These are phyloP conservation scores for Neostapfia colusana DNA, from an alignment of 176 grass and related monocot genomes.

Conservation along the genomic window DNA sequence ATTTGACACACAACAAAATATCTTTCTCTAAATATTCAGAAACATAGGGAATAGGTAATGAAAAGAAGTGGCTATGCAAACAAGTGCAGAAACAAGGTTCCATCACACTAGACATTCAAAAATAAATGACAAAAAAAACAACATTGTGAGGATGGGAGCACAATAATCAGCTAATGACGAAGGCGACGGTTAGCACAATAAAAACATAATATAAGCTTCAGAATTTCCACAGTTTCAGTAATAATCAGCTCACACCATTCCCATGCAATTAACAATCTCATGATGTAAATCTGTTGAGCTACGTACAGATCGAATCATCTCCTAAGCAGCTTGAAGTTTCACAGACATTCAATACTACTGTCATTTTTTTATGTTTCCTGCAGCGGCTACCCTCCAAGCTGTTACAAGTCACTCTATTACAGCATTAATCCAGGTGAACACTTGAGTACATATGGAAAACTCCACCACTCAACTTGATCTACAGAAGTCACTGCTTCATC, in stretches of 20 bases:
- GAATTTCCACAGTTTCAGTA: not conserved
- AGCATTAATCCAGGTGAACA: not conserved
- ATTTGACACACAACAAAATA: not conserved
- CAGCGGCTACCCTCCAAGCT: not conserved
- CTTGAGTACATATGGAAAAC: not conserved
- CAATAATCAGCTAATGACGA: no score
- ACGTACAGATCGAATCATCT: not conserved
- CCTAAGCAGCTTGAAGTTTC: constrained; percentile 11
- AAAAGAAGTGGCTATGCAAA: not conserved
- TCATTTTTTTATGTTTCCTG: not conserved
- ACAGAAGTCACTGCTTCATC: not conserved
- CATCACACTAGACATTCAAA: not conserved
- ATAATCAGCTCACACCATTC: not conserved
- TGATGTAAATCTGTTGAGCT: not conserved
- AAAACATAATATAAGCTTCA: not conserved
- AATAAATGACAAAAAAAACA: not conserved
- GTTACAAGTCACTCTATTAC: constrained; percentile 8
- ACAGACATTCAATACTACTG: not conserved
- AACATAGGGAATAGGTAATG: not conserved
- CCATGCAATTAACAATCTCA: not conserved
- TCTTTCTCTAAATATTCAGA: not conserved
- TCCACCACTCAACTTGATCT: not conserved
- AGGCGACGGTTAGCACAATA: no score
- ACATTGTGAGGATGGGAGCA: not conserved
- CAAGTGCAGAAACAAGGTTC: not conserved